Base-by-base conservation (phyloP, 2,329 filamentous ascomycete genomes). In the Epichloe aotearoae region DNA sequence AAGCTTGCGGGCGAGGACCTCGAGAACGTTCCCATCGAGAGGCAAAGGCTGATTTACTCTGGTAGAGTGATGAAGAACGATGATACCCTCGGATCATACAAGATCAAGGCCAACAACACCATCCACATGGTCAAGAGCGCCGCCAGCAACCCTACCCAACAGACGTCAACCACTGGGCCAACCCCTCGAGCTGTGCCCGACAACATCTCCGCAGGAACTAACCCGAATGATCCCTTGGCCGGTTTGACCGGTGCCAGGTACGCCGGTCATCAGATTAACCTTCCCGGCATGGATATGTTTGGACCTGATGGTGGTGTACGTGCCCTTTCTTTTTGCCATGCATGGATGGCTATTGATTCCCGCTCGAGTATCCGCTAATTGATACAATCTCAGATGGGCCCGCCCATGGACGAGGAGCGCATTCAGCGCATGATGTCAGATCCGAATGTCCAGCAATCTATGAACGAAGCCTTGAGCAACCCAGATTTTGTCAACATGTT, bases 111-210 rank as follows among this genome's bases (percentile, higher is more conserved):
- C 57, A 89, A 90, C 56, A 93, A 97, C 69, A 97, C 91, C 17
- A 82, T 98, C 59, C 93, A 98, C 67, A 79, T 98, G 61, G 93
- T 98, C 61, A 96, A 95, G 75, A 94, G 89, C 64, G 91, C 93
- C 43, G 86, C 87, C 54, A 96, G 90, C 76, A 95, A 94, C 62
- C 73, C 76, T 42, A 59, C 74, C 44, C 69, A 71, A 47, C 64
- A 68, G 1, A 61, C 72, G 6, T 62, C 71, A 4, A 61, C 72
- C 43, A 64, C 71, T 15, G 63, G 71, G 23, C 61, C 69, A 30
- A 61, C 73, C 8, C 63, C 73, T 1, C 65, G 72, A 33, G 71
- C 77, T 4, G 73, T 79, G 1, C 74, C 80, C 42, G 80, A 83
- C 59, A 91, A 88, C 68, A 87, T 94, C 74, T 85, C 87, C 17